Percentiles rank a stretch among this genome's conserved stretches.
Evolutionary conservation across 306 rosid genomes (phyloP).

Genomic region (Cicer arietinum): DNA sequence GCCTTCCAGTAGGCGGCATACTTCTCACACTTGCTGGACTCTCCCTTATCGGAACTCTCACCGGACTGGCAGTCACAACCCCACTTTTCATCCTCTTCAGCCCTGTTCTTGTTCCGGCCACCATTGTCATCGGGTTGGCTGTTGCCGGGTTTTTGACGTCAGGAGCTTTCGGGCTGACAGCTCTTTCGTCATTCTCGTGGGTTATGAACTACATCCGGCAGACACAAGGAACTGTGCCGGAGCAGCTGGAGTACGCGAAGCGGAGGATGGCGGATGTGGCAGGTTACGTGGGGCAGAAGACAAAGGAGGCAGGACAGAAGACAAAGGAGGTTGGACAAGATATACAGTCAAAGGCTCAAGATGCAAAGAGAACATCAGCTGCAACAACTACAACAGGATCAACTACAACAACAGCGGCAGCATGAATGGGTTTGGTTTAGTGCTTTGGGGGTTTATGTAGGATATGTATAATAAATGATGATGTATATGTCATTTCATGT

Average conservation of each 20-base stretch:
- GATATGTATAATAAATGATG: not conserved
- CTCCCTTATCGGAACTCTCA: conserved; percentile 62
- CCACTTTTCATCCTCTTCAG: conserved; percentile 82
- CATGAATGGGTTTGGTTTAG: conserved; percentile 25
- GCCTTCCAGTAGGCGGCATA: conserved; percentile 72
- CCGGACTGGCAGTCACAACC: conserved; percentile 55
- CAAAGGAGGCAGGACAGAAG: conserved; percentile 62
- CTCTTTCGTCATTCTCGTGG: conserved; percentile 76
- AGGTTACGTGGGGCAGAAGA: conserved; percentile 74
- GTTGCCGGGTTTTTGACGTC: conserved; percentile 69
- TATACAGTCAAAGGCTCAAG: conserved; percentile 75
- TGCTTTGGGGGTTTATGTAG: conserved; percentile 26
- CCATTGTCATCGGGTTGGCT: conserved; percentile 63
- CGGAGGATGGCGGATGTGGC: conserved; percentile 59
- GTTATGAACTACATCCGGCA: conserved; percentile 54
- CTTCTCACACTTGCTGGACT: conserved; percentile 67
- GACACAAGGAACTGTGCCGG: conserved; percentile 56
- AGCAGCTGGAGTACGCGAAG: conserved; percentile 60
- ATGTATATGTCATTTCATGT: not conserved
- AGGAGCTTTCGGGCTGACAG: conserved; percentile 76
- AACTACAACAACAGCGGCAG: not conserved
- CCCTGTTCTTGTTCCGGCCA: conserved; percentile 84
- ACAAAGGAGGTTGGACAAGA: conserved; percentile 71
- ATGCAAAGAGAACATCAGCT: conserved; percentile 34
- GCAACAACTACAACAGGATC: not conserved